Evolutionary conservation across 805 yeast species (phyloP).

Genomic region (Nakazawaea pomicola): DNA sequence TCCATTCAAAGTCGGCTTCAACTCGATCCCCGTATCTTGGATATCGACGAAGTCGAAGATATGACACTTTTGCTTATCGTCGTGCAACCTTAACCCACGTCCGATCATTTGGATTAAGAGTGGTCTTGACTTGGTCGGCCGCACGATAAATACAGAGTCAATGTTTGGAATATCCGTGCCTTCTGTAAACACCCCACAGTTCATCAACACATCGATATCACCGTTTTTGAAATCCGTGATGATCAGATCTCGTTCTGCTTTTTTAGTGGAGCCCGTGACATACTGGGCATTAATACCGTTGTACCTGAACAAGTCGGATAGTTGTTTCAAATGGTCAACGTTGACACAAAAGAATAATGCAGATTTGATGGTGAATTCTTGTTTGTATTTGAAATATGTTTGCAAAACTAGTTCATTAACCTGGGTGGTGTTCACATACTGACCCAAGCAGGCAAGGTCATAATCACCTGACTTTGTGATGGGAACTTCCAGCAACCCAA

Average conservation of each 20-base stretch:
- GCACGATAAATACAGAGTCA: constrained; percentile 69
- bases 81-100: constrained; percentile 68
- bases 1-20: constrained; percentile 43
- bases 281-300: constrained; percentile 66
- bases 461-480: constrained; percentile 45
- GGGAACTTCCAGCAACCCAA: constrained; percentile 23
- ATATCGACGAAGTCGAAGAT: constrained; percentile 75
- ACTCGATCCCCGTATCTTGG: constrained; percentile 44
- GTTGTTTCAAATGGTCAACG: constrained; percentile 54
- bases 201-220: constrained; percentile 65
- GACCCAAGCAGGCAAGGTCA: constrained; percentile 42
- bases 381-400: constrained; percentile 42
- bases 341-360: constrained; percentile 78
- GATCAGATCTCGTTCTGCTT: constrained; percentile 43
- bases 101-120: constrained; percentile 86
- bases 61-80: constrained; percentile 61
- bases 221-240: constrained; percentile 60
- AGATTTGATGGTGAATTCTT: constrained; percentile 42
- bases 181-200: constrained; percentile 88
- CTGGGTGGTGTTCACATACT: constrained; percentile 47
- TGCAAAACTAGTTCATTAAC: constrained; percentile 52
- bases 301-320: constrained; percentile 47
- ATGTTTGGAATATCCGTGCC: constrained; percentile 93
- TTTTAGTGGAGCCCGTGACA: constrained; percentile 63
- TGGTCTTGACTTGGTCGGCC: constrained; percentile 76